phyloP scores from a whole-genome alignment of 768 basidiomycete species.

The Termitomyces sp. region DNA sequence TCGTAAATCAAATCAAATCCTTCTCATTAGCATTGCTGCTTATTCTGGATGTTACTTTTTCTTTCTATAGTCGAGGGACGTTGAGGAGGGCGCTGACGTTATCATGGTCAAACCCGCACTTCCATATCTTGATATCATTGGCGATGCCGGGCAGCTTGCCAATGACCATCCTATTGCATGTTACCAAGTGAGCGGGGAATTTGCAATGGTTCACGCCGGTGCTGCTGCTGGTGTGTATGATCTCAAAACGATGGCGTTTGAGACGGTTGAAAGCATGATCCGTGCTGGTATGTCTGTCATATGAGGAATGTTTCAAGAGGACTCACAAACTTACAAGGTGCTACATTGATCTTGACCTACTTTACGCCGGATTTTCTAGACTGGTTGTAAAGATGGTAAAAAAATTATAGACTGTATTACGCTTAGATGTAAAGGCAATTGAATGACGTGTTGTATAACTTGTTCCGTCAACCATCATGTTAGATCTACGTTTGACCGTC shows the following conservation, averaged over 20 bases:
- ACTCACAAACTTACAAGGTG: conserved; percentile 45
- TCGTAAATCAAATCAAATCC: conserved; percentile 58
- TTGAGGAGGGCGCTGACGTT: conserved; percentile 90
- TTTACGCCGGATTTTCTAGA: conserved; percentile 97
- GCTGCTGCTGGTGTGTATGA: conserved; percentile 93
- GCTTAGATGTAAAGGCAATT: not conserved
- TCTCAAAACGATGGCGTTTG: conserved; percentile 89
- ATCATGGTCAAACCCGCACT: conserved; percentile 98
- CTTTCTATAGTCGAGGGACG: conserved; percentile 70
- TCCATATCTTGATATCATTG: conserved; percentile 95
- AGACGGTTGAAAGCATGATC: conserved; percentile 86
- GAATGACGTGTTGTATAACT: conserved; percentile 1
- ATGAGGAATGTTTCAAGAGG: not conserved
- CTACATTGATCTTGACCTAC: conserved; percentile 87
- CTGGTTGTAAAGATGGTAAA: conserved; percentile 46
- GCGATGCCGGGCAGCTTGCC: conserved; percentile 78
- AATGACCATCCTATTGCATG: conserved; percentile 91
- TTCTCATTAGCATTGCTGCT: not conserved
- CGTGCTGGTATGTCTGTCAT: conserved; percentile 67
- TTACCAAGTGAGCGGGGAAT: conserved; percentile 97
- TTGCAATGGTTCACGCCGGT: conserved; percentile 94
- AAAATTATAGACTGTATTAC: conserved; percentile 1
- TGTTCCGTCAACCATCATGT: conserved; percentile 12
- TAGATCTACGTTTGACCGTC: conserved; percentile 22
- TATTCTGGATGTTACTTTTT: not conserved